These are phyloP conservation scores for Closterium sp. DNA, from an alignment of 139 green algal species.

Conservation along the genomic window DNA sequence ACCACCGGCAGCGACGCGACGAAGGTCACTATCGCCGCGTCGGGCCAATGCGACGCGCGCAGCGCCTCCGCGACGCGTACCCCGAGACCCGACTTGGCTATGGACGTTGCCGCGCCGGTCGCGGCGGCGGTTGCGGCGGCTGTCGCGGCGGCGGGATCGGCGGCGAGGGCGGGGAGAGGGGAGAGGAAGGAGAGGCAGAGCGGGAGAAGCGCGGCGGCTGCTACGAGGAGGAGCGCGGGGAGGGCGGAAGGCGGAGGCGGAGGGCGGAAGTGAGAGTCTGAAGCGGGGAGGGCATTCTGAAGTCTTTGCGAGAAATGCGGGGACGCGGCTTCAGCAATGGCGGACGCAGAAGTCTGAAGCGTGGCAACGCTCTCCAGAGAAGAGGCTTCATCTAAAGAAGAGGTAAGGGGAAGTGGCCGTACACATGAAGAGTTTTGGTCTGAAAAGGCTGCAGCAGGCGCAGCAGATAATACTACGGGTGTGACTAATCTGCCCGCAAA, in stretches of 20 bases:
- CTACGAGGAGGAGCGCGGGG: not conserved
- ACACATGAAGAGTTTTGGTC: not conserved
- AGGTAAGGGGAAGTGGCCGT: no score
- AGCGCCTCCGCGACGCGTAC: constrained; percentile 33
- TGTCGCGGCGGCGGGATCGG: not conserved
- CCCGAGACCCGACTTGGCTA: constrained; percentile 29
- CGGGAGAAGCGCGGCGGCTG: not conserved
- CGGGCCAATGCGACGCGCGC: constrained; percentile 17
- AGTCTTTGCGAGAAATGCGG: not conserved
- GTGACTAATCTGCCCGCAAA: not conserved
- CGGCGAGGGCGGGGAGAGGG: not conserved
- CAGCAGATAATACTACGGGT: not conserved
- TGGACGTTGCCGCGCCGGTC: not conserved
- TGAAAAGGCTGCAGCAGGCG: not conserved
- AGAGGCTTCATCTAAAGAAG: not conserved
- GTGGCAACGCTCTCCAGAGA: not conserved
- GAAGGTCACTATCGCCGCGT: constrained; percentile 36
- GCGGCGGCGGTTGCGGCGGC: not conserved
- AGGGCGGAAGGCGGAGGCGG: not conserved
- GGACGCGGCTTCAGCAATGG: not conserved
- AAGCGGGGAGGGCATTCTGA: not conserved
- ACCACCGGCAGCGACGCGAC: constrained; percentile 49
- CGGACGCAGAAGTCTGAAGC: not conserved
- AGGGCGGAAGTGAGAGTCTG: not conserved
- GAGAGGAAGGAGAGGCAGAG: not conserved